These are phyloP conservation scores for Blastocystis sp. DNA, from an alignment of 352 stramenopile species.

Conservation along the genomic window DNA sequence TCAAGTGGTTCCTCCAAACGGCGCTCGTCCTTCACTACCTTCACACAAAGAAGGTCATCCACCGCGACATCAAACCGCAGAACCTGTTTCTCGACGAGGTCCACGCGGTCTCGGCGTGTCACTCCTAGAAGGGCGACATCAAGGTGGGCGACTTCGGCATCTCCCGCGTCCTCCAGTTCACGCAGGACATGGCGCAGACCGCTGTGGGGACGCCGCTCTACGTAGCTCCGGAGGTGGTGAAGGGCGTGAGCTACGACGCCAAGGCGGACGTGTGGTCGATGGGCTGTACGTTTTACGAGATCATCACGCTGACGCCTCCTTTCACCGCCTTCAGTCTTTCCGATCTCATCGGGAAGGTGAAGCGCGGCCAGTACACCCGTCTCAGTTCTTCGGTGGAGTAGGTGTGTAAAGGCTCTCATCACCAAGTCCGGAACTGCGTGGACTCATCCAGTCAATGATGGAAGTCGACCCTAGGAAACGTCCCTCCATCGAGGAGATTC, in stretches of 20 bases:
- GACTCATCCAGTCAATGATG: constrained; percentile 6
- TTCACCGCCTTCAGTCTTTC: constrained; percentile 83
- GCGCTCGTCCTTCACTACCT: constrained; percentile 66
- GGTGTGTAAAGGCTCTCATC: not conserved
- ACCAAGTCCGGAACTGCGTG: not conserved
- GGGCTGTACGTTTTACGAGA: constrained; percentile 85
- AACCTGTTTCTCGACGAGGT: constrained; percentile 78
- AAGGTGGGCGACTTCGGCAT: constrained; percentile 59
- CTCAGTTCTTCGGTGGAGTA: constrained; percentile 12
- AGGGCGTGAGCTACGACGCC: constrained; percentile 81
- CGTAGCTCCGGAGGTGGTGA: constrained; percentile 83
- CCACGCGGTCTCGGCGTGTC: not conserved
- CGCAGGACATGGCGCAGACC: constrained; percentile 64
- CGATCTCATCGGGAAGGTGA: constrained; percentile 77
- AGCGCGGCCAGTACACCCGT: constrained; percentile 58
- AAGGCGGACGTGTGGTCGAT: constrained; percentile 86
- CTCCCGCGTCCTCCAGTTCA: constrained; percentile 31
- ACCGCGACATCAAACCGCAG: constrained; percentile 91
- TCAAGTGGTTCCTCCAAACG: constrained; percentile 34
- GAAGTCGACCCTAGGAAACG: constrained; percentile 3
- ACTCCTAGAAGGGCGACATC: constrained; percentile 63
- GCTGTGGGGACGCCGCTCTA: constrained; percentile 84
- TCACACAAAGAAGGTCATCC: constrained; percentile 85
- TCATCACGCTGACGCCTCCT: constrained; percentile 79
- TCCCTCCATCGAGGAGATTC: not conserved